These are phyloP conservation scores for Lachnellula cervina DNA, from an alignment of 2,329 filamentous ascomycete genomes.

Conservation along the genomic window DNA sequence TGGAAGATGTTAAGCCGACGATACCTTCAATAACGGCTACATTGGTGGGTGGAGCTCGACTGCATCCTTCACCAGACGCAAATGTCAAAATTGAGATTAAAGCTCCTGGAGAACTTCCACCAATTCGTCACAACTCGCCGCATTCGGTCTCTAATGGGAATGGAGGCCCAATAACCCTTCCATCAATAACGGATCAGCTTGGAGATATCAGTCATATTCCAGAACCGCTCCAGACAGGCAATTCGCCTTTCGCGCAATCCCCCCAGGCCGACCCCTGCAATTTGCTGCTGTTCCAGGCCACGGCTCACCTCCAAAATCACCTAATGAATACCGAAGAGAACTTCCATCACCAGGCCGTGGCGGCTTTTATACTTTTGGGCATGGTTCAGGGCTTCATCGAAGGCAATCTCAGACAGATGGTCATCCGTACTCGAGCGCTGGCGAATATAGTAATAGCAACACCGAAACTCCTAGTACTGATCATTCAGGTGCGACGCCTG, in stretches of 20 bases:
- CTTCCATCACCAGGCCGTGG: slow-evolving; percentile 33
- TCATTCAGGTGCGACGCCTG: slow-evolving; percentile 40
- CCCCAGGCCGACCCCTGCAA: slow-evolving; percentile 21
- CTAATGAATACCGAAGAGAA: slow-evolving; percentile 38
- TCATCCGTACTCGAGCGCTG: slow-evolving; percentile 20
- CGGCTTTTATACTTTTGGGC: slow-evolving; percentile 11
- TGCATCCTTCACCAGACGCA: slow-evolving; percentile 13
- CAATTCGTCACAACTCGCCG: slow-evolving; percentile 25
- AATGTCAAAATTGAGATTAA: slow-evolving; percentile 15
- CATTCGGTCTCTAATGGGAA: slow-evolving; percentile 26
- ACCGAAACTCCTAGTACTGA: slow-evolving; percentile 45
- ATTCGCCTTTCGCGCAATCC: slow-evolving; percentile 25
- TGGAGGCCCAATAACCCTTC: slow-evolving; percentile 25
- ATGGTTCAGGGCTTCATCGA: slow-evolving; percentile 13
- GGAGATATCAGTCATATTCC: slow-evolving; percentile 27
- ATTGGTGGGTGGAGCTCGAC: slow-evolving; percentile 5
- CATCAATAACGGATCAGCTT: slow-evolving; percentile 28
- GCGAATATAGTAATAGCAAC: slow-evolving; percentile 30
- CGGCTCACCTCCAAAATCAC: slow-evolving; percentile 29
- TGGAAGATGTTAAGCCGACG: slow-evolving; percentile 19
- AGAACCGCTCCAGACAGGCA: slow-evolving; percentile 16
- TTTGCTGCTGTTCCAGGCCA: slow-evolving; percentile 22
- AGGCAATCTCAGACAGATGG: slow-evolving; percentile 25
- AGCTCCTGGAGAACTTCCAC: slow-evolving; percentile 24
- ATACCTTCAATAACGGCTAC: slow-evolving; percentile 18